phyloP scores from a whole-genome alignment of 306 rosid species.

The Aeschynomene evenia region DNA sequence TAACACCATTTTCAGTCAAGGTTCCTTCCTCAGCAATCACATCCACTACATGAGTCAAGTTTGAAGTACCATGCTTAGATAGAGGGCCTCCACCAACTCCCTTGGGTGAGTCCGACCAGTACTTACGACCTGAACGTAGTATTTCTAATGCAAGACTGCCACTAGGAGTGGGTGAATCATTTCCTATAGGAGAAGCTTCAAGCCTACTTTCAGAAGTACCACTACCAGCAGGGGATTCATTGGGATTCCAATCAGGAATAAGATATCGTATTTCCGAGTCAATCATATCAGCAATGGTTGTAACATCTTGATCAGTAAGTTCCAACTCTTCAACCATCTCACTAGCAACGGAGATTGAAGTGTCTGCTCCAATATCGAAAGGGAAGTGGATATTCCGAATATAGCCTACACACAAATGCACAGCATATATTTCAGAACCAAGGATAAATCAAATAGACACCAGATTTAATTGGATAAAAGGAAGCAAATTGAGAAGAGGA shows the following conservation, averaged over 20 bases:
- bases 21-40: constrained; percentile 20
- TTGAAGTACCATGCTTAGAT: constrained; percentile 40
- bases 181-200: constrained; percentile 40
- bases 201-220: constrained; percentile 41
- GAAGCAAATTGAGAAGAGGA: constrained; percentile 19
- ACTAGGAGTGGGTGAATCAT: constrained; percentile 32
- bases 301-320: constrained; percentile 88
- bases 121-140: constrained; percentile 89
- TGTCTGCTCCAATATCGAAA: constrained; percentile 80
- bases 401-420: constrained; percentile 49
- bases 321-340: constrained; percentile 98
- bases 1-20: constrained; percentile 25
- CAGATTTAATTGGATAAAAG: neutral
- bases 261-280: constrained; percentile 68
- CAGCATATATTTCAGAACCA: constrained; percentile 13
- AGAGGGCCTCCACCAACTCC: constrained; percentile 60
- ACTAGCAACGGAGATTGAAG: constrained; percentile 85
- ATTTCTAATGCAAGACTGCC: constrained; percentile 64
- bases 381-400: constrained; percentile 94
- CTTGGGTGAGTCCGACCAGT: constrained; percentile 90
- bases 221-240: constrained; percentile 33
- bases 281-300: constrained; percentile 80
- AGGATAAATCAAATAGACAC: constrained; percentile 6
- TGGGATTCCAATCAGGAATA: constrained; percentile 64
- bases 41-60: constrained; percentile 38